Conservation (phyloP, 495 filamentous ascomycete species). For the Penicillium paxilli region DNA sequence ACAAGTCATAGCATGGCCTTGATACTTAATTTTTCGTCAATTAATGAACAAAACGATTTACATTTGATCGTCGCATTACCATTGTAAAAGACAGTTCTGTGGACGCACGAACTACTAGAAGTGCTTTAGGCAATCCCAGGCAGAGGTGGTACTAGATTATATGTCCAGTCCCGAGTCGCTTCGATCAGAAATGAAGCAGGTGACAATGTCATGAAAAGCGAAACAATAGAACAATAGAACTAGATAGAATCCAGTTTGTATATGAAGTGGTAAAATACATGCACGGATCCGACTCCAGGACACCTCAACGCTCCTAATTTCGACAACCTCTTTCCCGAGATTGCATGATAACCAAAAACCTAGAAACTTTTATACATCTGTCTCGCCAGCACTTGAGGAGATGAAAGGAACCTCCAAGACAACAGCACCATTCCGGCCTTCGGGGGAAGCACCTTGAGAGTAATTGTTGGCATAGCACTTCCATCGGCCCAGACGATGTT, state of each 20-base stretch:
- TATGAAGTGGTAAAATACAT: constrained; percentile 13
- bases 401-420: constrained; percentile 73
- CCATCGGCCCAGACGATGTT: constrained; percentile 81
- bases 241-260: constrained; percentile 2
- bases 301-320: constrained; percentile 8
- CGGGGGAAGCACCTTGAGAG: constrained; percentile 41
- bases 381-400: constrained; percentile 21
- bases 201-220: no score
- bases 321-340: background rate
- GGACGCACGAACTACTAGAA: no score
- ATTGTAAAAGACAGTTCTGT: no score
- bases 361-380: constrained; percentile 25
- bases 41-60: no score
- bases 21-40: background rate
- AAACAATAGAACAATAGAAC: background rate
- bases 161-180: no score
- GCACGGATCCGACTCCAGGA: constrained; percentile 8
- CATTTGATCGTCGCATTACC: no score
- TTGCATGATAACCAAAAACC: background rate
- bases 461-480: constrained; percentile 48
- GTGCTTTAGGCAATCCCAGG: no score
- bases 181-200: no score
- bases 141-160: no score
- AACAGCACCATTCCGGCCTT: constrained; percentile 74
- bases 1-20: background rate